Evolutionary conservation across 148 eudicot species (phyloP), one percentile per base, ranked within the genome.

Genomic region (Silene latifolia): DNA sequence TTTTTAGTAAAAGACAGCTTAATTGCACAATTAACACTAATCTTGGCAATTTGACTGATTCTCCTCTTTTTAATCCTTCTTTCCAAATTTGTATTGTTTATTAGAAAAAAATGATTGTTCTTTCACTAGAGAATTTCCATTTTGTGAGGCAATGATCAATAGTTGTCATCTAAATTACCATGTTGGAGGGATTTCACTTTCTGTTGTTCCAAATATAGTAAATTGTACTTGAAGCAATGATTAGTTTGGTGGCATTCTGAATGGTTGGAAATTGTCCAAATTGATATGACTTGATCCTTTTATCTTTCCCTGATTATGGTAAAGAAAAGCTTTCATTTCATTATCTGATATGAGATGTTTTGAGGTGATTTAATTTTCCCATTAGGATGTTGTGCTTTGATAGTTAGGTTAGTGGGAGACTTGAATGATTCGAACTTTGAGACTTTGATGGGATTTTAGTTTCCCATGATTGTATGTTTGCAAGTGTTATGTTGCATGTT

Each of bases 181-280:
- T 67, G 65, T 48, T 20, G 69, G 59, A 8, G 13, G 62, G 74
- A 77, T 77, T 72, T 69, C 69, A 62, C 21, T 58, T 67, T 68
- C 53, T 57, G 13, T 13, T 42, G 11, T 4, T 70, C 54, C 15
- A 48, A 48, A 48, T 48, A 47, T 59, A 18, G 56, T 39, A 58
- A 59, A 76, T 25, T 44, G 35, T 24, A n/a, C 46, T 59, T 69
- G 64, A 76, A 60, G 72, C 58, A 24, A 8, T 69, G 61, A 51
- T 68, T 9, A 24, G 79, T 69, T 69, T 76, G 79, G 74, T 76
- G 61, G 11, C 21, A 23, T 47, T 3, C 3, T 27, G 1, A 27
- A 27, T 27, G 29, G 1, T 27, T 27, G 29, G 1, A 27, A 27
- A 27, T 27, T 27, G 1, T 27, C 1, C 29, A 27, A 27, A 27